phyloP scores from a whole-genome alignment of 768 basidiomycete species.

The Pholiota conissans region DNA sequence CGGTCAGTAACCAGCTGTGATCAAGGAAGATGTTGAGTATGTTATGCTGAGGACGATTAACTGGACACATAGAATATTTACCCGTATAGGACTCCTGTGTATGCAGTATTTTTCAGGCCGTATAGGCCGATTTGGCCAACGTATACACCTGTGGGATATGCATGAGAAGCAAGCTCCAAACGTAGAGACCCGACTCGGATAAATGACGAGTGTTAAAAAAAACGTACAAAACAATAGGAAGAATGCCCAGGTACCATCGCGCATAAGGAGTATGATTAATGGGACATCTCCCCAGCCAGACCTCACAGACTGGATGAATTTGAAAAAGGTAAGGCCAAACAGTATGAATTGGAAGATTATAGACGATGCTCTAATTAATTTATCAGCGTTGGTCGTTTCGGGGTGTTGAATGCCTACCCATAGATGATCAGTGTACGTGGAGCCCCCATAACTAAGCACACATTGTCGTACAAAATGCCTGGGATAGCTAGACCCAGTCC shows the following conservation, averaged over 20 bases:
- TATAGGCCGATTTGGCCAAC: conserved; percentile 26
- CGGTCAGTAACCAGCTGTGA: conserved; percentile 33
- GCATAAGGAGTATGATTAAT: conserved; percentile 37
- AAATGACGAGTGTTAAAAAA: neutral
- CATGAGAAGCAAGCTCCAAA: neutral
- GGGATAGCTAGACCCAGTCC: conserved; percentile 30
- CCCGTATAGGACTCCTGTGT: conserved; percentile 31
- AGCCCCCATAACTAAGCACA: conserved; percentile 28
- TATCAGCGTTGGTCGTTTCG: neutral
- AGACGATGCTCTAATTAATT: conserved; percentile 23
- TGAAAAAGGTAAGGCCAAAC: conserved; percentile 36
- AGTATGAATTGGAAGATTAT: conserved; percentile 38
- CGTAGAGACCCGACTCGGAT: neutral
- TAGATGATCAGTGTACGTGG: conserved; percentile 31
- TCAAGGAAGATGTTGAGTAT: neutral
- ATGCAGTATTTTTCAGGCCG: conserved; percentile 23
- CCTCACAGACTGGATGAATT: conserved; percentile 33
- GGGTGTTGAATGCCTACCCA: conserved; percentile 22
- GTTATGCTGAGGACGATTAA: neutral
- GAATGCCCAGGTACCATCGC: conserved; percentile 48
- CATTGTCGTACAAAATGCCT: conserved; percentile 30
- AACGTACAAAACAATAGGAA: conserved; percentile 37
- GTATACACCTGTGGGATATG: conserved; percentile 20
- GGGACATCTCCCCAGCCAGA: conserved; percentile 42
- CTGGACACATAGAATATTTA: conserved; percentile 3